Evolutionary conservation across 176 grass and related monocot species (phyloP).

Genomic region (Triticum turgidum): DNA sequence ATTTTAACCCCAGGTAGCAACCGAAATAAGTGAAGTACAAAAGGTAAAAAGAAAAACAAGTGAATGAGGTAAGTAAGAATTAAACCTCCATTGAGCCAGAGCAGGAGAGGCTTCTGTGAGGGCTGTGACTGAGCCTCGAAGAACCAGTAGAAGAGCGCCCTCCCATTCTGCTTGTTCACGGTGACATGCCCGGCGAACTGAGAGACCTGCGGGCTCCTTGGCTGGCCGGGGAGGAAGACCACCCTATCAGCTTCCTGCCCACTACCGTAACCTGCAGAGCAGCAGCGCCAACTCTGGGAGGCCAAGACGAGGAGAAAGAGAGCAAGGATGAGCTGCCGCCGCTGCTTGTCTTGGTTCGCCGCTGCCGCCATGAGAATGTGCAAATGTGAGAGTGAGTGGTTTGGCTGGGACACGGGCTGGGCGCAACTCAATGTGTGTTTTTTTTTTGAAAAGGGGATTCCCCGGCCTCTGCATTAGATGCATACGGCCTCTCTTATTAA

Average conservation of each 20-base stretch:
- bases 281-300: slow-evolving; percentile 1
- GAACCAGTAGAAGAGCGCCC: slow-evolving; percentile 82
- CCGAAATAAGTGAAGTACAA: neutral
- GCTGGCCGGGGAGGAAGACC: slow-evolving; percentile 43
- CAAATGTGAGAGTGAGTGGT: neutral
- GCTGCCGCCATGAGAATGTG: slow-evolving; percentile 21
- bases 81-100: slow-evolving; percentile 94
- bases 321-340: neutral
- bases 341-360: neutral
- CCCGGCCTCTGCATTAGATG: too few species aligned
- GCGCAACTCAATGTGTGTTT: neutral
- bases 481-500: too few species aligned
- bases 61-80: neutral
- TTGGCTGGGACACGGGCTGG: neutral
- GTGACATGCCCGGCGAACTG: slow-evolving; percentile 60
- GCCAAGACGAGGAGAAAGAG: slow-evolving; percentile 13
- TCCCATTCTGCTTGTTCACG: slow-evolving; percentile 41
- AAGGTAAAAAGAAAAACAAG: neutral
- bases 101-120: slow-evolving; percentile 60
- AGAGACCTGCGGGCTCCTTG: slow-evolving; percentile 35
- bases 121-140: slow-evolving; percentile 72
- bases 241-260: slow-evolving; percentile 44
- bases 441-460: too few species aligned
- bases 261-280: neutral
- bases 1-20: neutral